These are phyloP conservation scores for Tetrapyrgos nigripes DNA, from an alignment of 1,284 basidiomycete species.

Conservation along the genomic window DNA sequence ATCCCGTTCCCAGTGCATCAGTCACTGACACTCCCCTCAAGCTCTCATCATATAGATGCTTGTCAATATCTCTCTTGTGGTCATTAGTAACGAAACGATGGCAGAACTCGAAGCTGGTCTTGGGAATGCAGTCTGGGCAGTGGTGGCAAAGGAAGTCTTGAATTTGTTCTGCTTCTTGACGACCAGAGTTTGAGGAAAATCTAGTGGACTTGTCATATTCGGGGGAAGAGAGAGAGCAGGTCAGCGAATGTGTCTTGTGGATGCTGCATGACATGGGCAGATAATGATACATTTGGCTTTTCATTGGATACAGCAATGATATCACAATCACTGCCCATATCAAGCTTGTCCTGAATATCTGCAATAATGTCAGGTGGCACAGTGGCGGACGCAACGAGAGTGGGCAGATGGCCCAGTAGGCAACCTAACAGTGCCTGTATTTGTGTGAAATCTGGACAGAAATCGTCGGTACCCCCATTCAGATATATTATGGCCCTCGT, in stretches of 20 bases:
- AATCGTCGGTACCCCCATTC: slow-evolving; percentile 23
- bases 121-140: slow-evolving; percentile 3
- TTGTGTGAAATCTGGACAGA: slow-evolving; percentile 5
- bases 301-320: slow-evolving; percentile 19
- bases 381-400: slow-evolving; percentile 20
- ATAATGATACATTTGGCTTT: slow-evolving; percentile 21
- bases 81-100: slow-evolving; percentile 14
- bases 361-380: slow-evolving; percentile 17
- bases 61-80: slow-evolving; percentile 14
- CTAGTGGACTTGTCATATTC: slow-evolving; percentile 4
- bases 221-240: slow-evolving; percentile 14
- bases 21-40: slow-evolving; percentile 12
- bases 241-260: slow-evolving; percentile 17
- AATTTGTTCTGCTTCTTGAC: slow-evolving; percentile 11
- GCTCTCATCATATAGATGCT: slow-evolving; percentile 2
- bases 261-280: slow-evolving; percentile 23
- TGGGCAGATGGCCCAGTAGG: slow-evolving; percentile 16
- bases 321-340: slow-evolving; percentile 6
- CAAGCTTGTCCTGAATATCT: slow-evolving; percentile 14
- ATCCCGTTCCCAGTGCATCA: slow-evolving; percentile 20
- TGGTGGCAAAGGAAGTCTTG: slow-evolving; percentile 21
- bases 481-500: slow-evolving; percentile 20
- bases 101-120: slow-evolving; percentile 20
- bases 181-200: slow-evolving; percentile 19
- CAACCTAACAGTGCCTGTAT: slow-evolving; percentile 1